These are phyloP conservation scores for Capsella rubella DNA, from an alignment of 441 rosid genomes.

Conservation along the genomic window DNA sequence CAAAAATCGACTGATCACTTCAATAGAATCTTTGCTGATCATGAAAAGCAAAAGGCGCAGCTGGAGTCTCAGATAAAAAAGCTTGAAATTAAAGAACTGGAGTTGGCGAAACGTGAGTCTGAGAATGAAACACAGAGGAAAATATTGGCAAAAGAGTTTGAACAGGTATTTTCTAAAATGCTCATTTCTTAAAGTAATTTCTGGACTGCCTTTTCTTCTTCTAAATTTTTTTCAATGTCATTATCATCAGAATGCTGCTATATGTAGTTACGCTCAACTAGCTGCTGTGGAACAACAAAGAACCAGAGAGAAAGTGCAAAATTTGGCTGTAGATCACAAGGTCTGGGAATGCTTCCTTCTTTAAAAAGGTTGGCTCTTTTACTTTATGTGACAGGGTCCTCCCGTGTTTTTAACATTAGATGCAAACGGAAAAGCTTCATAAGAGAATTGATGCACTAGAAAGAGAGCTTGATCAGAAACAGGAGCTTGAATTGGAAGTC, in stretches of 20 bases:
- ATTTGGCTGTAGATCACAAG: slow-evolving; percentile 93
- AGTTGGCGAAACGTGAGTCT: slow-evolving; percentile 81
- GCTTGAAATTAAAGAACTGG: slow-evolving; percentile 70
- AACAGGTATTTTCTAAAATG: slow-evolving; percentile 56
- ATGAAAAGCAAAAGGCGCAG: slow-evolving; percentile 80
- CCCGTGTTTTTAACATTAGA: slow-evolving; percentile 52
- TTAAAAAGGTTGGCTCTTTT: slow-evolving; percentile 37
- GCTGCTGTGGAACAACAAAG: slow-evolving; percentile 82
- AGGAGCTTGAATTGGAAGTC: slow-evolving; percentile 84
- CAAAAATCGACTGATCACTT: slow-evolving; percentile 72
- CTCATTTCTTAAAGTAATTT: slow-evolving; percentile 18
- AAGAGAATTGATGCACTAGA: slow-evolving; percentile 69
- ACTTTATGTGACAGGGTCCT: slow-evolving; percentile 33
- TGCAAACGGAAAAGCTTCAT: slow-evolving; percentile 78
- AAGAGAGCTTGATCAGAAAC: slow-evolving; percentile 81
- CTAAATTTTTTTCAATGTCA: slow-evolving; percentile 15
- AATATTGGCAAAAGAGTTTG: slow-evolving; percentile 67
- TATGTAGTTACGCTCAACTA: slow-evolving; percentile 63
- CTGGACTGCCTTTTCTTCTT: slow-evolving; percentile 29
- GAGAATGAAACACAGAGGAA: slow-evolving; percentile 76
- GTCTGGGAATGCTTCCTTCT: slow-evolving; percentile 50
- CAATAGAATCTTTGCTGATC: slow-evolving; percentile 74
- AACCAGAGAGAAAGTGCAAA: slow-evolving; percentile 74
- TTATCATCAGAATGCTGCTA: slow-evolving; percentile 60
- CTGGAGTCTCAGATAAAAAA: slow-evolving; percentile 76